Base-by-base conservation (phyloP, 495 filamentous ascomycete genomes). In the Xanthoparmelia taractica region DNA sequence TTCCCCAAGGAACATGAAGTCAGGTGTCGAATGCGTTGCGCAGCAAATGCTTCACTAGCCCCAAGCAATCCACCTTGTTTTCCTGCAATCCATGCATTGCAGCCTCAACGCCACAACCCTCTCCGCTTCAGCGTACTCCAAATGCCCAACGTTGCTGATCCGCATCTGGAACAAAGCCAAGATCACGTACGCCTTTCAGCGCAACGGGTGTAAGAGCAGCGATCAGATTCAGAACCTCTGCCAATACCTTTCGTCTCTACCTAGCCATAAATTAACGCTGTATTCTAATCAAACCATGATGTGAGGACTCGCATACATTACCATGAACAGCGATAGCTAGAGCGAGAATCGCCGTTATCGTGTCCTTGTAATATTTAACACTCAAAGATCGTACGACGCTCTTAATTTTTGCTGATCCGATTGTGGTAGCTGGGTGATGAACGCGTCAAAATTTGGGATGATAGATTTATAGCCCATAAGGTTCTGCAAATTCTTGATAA, bases 391-490 rank as follows among this genome's bases (percentile, higher is more conserved):
- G 71, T 76, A 77, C 66, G 74, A 68, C 70, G 71, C 64, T 59
- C 74, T 73, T 43, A 84, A 66, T 64, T 78, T 80, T 69, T 85
- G 82, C 64, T 84, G 79, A 66, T 90, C 86, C 25, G 77, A 75
- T 38, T 79, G 75, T 34, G 86, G 77, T 52, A 96, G 77, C 69
- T 87, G 86, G 31, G 74, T 74, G 68, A 96, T 76, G 76, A 95
- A 96, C 33, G 85, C 81, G 73, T 85, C 81, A 73, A 96, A 96
- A 72, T 91, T 81, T 64, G 89, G 88, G 67, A 96, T 96, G 70
- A 96, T 80, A 63, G 82, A 81, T 73, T 88, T 88, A 76, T 97
- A 97, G 59, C 89, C 85, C 72, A 84, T 80, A 61, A 97, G 75
- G 52, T 90, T 85, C 93, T 95, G 66, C 37, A 20, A n/a, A n/a